phyloP scores from a whole-genome alignment of 2,329 filamentous ascomycete species.

The Beauveria australis region DNA sequence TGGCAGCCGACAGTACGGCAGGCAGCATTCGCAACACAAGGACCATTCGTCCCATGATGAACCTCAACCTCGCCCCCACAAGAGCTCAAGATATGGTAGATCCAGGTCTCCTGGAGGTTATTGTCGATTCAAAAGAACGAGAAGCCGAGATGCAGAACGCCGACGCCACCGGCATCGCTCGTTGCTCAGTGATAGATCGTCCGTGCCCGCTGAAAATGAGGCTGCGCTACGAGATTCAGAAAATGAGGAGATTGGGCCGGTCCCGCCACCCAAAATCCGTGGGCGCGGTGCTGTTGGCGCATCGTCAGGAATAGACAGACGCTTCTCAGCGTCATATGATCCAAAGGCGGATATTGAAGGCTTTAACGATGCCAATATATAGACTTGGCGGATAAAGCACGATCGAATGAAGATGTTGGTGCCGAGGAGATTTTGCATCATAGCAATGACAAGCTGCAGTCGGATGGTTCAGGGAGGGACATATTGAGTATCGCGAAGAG shows the following conservation, averaged over 20 bases:
- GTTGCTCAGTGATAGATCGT: neutral
- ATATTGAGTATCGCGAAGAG: neutral
- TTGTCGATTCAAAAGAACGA: neutral
- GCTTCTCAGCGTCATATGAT: conserved; percentile 63
- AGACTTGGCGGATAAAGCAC: neutral
- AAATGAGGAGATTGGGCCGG: conserved; percentile 70
- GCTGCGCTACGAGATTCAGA: conserved; percentile 57
- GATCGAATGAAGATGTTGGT: neutral
- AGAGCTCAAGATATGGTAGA: neutral
- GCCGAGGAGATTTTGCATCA: neutral
- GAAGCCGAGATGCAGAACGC: neutral
- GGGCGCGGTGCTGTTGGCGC: conserved; percentile 61
- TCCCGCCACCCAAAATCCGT: conserved; percentile 47
- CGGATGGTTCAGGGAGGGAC: neutral
- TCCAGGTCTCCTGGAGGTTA: neutral
- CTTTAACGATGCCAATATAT: conserved; percentile 30
- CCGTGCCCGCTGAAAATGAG: neutral
- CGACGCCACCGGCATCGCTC: conserved; percentile 7
- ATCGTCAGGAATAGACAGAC: conserved; percentile 64
- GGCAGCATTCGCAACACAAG: neutral
- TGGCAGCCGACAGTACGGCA: neutral
- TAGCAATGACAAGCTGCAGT: too few relatives aligned
- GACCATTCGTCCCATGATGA: neutral
- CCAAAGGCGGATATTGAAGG: conserved; percentile 47
- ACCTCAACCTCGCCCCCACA: neutral